phyloP scores from a whole-genome alignment of 768 basidiomycete genomes.

The Stropharia rugosoannulata region DNA sequence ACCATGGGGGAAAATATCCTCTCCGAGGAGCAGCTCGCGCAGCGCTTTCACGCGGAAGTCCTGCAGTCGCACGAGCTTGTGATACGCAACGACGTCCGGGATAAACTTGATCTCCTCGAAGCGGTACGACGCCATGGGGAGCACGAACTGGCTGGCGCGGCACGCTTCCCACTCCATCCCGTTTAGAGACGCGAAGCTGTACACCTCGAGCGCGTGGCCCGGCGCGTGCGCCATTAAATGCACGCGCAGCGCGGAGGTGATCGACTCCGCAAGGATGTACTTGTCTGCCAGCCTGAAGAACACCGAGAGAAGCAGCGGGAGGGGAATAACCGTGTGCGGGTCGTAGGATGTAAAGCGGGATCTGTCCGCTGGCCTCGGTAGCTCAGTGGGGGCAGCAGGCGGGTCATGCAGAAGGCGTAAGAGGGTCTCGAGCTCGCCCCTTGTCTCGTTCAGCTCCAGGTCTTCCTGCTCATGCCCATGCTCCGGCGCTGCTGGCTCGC shows the following conservation, averaged over 20 bases:
- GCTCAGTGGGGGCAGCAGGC: constrained; percentile 42
- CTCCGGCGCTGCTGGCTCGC: constrained; percentile 31
- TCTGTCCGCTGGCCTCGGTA: constrained; percentile 21
- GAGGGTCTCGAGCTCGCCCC: constrained; percentile 45
- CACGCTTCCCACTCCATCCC: constrained; percentile 48
- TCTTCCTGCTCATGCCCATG: constrained; percentile 19
- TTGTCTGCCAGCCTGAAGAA: constrained; percentile 65
- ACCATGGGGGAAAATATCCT: constrained; percentile 74
- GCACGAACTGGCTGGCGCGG: constrained; percentile 57
- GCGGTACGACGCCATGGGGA: constrained; percentile 57
- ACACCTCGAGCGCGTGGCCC: constrained; percentile 62
- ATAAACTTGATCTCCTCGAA: constrained; percentile 50
- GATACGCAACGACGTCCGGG: constrained; percentile 61
- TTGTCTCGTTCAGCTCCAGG: constrained; percentile 56
- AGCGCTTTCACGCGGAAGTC: constrained; percentile 52
- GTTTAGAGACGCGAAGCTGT: constrained; percentile 50
- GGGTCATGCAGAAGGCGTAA: constrained; percentile 58
- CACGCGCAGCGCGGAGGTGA: constrained; percentile 40
- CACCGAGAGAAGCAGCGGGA: constrained; percentile 55
- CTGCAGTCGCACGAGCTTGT: constrained; percentile 61
- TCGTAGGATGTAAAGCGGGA: constrained; percentile 35
- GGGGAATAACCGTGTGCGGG: constrained; percentile 52
- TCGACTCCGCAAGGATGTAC: constrained; percentile 51
- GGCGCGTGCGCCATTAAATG: constrained; percentile 64
- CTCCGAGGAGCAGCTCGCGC: constrained; percentile 48